Evolutionary conservation across 108 stramenopile species (phyloP).

Genomic region (Discostella stelligeroides): DNA sequence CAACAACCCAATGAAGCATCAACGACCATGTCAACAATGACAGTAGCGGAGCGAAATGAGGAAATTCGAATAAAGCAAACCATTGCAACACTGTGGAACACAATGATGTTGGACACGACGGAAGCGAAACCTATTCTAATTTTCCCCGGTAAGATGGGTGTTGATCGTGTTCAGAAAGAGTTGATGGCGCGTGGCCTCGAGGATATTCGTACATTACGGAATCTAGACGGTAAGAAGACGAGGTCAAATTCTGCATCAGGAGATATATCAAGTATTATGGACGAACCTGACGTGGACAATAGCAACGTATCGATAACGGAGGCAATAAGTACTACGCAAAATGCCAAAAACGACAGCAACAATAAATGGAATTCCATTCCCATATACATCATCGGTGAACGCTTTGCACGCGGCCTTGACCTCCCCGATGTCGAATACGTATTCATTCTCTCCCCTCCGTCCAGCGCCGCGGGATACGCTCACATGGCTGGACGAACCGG

Average conservation of each 20-base stretch:
- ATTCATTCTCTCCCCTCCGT: slow-evolving; percentile 58
- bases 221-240: slow-evolving; percentile 17
- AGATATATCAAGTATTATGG: background rate
- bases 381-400: slow-evolving; percentile 66
- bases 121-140: slow-evolving; percentile 51
- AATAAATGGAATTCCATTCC: slow-evolving; percentile 45
- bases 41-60: slow-evolving; percentile 42
- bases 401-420: slow-evolving; percentile 75
- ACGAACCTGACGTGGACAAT: too few relatives aligned
- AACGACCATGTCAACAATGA: slow-evolving; percentile 12
- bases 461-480: slow-evolving; percentile 68
- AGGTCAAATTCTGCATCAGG: background rate
- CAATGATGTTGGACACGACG: slow-evolving; percentile 26
- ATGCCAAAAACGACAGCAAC: slow-evolving; percentile 7
- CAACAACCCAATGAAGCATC: background rate
- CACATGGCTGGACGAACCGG: slow-evolving; percentile 83
- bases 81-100: slow-evolving; percentile 35
- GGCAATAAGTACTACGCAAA: background rate
- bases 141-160: slow-evolving; percentile 73
- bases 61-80: slow-evolving; percentile 33
- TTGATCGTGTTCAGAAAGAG: slow-evolving; percentile 47
- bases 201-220: slow-evolving; percentile 52
- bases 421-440: slow-evolving; percentile 65
- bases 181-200: slow-evolving; percentile 44
- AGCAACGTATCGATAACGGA: too few relatives aligned